phyloP scores from a whole-genome alignment of 2,329 filamentous ascomycete species.

The Alternaria postmessia region DNA sequence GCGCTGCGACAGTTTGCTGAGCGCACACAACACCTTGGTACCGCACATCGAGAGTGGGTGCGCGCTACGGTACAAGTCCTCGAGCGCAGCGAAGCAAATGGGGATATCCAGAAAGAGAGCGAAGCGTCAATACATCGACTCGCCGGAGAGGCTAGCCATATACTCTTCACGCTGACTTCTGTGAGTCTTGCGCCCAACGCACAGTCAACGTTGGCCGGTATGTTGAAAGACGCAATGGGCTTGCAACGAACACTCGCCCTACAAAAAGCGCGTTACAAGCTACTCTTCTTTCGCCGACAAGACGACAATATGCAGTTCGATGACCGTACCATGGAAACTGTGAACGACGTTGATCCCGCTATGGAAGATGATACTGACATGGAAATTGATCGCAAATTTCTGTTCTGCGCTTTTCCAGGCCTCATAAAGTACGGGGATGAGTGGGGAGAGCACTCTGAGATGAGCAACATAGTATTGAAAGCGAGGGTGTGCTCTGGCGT shows the following conservation, averaged over 20 bases:
- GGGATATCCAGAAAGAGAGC: conserved; percentile 20
- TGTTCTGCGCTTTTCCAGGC: conserved; percentile 46
- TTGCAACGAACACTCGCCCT: conserved; percentile 39
- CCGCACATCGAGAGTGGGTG: conserved; percentile 40
- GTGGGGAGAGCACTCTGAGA: conserved; percentile 33
- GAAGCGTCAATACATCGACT: conserved; percentile 28
- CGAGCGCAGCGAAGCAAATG: conserved; percentile 23
- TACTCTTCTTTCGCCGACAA: conserved; percentile 34
- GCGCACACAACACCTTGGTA: conserved; percentile 25
- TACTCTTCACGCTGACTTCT: conserved; percentile 37
- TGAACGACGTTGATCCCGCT: conserved; percentile 36
- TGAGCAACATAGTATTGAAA: conserved; percentile 41
- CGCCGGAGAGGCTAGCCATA: conserved; percentile 27
- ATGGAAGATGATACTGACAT: conserved; percentile 36
- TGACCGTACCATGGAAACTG: conserved; percentile 38
- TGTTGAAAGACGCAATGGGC: conserved; percentile 34
- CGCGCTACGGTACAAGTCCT: conserved; percentile 40
- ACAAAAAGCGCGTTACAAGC: conserved; percentile 43
- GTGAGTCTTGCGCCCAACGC: conserved; percentile 25
- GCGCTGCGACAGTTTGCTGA: conserved; percentile 27
- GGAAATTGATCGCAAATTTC: conserved; percentile 23
- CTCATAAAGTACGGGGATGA: conserved; percentile 43
- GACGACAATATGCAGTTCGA: conserved; percentile 26
- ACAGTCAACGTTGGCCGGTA: conserved; percentile 28
- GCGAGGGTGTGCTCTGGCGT: conserved; percentile 42